A percentile compares a stretch with the other conserved stretches of the same genome.
Conservation (phyloP, 2,329 filamentous ascomycete species). For the Botryotinia convoluta region DNA sequence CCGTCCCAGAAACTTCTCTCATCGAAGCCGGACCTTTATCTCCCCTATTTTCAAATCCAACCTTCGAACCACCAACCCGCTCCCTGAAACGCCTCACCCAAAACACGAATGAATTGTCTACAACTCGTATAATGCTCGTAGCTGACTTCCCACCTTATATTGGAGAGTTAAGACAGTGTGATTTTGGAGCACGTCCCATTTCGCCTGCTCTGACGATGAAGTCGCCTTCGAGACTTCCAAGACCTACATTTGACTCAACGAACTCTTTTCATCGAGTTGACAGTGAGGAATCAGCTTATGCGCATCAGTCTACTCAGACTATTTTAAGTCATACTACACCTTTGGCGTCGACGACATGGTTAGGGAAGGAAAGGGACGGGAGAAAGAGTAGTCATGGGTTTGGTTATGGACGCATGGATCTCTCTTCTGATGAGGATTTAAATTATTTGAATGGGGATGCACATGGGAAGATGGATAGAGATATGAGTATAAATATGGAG, state of each 20-base stretch:
- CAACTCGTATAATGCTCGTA: not conserved
- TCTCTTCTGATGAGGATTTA: not conserved
- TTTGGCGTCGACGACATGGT: not conserved
- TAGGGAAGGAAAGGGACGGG: not conserved
- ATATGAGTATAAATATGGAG: not conserved
- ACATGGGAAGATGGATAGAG: not conserved
- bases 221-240: not conserved
- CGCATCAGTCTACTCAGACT: not conserved
- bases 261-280: not conserved
- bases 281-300: not conserved
- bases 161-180: not conserved
- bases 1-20: not conserved
- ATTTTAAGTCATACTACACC: not conserved
- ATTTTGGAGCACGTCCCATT: not conserved
- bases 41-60: not conserved
- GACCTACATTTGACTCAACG: not conserved
- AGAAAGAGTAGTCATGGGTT: not conserved
- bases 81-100: not conserved
- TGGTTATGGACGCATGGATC: not conserved
- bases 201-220: not conserved
- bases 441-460: not conserved
- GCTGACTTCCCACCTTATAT: conserved; percentile 7
- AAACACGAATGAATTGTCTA: not conserved
- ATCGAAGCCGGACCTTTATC: no score
- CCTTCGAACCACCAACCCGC: not conserved